These are phyloP conservation scores for Coix lacrymajobi DNA, from an alignment of 176 grass and related monocot genomes.

Conservation along the genomic window DNA sequence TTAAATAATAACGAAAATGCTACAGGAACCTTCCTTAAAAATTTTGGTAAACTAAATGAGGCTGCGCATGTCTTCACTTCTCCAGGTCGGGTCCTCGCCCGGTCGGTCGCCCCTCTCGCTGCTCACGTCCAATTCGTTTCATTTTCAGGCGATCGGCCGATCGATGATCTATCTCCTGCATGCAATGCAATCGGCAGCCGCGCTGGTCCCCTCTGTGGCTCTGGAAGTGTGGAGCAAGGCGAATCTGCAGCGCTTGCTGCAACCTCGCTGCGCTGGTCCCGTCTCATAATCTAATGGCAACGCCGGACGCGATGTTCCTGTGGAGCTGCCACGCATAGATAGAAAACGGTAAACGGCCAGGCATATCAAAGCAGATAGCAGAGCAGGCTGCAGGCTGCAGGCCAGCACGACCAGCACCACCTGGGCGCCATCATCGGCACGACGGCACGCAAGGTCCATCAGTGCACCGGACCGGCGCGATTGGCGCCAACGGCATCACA, in stretches of 20 bases:
- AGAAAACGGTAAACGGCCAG: constrained; percentile 2
- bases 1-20: too few species aligned
- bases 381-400: too few species aligned
- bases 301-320: neutral
- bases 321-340: neutral
- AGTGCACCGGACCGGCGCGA: constrained; percentile 14
- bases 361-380: neutral
- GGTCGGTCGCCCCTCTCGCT: too few species aligned
- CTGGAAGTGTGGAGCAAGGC: neutral
- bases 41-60: too few species aligned
- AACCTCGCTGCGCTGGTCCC: neutral
- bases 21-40: too few species aligned
- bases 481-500: constrained; percentile 18
- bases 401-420: neutral
- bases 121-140: neutral
- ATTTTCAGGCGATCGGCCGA: neutral
- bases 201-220: neutral
- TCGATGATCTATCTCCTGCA: neutral
- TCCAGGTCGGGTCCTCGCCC: neutral
- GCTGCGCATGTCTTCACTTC: neutral
- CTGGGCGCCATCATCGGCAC: neutral
- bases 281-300: neutral
- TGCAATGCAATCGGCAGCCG: neutral
- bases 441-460: neutral
- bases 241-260: neutral